Evolutionary conservation across 805 yeast genomes (phyloP).

Genomic region (Grigorovia yakushimaensis): DNA sequence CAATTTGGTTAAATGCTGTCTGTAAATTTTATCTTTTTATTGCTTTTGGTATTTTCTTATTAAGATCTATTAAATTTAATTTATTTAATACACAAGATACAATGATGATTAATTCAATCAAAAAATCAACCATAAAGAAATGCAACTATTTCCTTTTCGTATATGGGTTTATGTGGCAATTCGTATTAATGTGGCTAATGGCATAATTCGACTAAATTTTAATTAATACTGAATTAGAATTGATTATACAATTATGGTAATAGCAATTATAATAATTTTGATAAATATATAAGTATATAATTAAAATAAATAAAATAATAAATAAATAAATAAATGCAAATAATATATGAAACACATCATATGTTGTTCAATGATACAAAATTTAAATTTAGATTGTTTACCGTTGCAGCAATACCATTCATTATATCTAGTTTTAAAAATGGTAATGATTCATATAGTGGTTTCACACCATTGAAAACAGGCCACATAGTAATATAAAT

Average conservation of each 20-base stretch:
- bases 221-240: too few relatives aligned
- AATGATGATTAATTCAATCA: conserved; percentile 20
- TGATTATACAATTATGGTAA: too few relatives aligned
- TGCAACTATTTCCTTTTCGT: conserved; percentile 81
- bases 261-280: too few relatives aligned
- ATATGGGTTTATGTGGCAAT: conserved; percentile 76
- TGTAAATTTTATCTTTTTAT: conserved; percentile 41
- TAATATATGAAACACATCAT: too few relatives aligned
- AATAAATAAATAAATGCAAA: background rate
- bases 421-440: background rate
- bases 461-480: background rate
- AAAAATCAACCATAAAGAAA: conserved; percentile 60
- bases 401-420: background rate
- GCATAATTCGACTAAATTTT: conserved; percentile 18
- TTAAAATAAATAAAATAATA: background rate
- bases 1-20: conserved; percentile 32
- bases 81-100: conserved; percentile 43
- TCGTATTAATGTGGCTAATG: conserved; percentile 66
- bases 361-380: background rate
- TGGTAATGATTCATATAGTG: background rate
- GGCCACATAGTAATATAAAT: background rate
- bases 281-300: background rate
- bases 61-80: conserved; percentile 43
- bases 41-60: conserved; percentile 55
- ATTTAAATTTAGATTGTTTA: background rate